Percentiles rank a stretch among this genome's conserved stretches.
phyloP scores from a whole-genome alignment of 345 rosid species.

The Aurinia saxatilis region DNA sequence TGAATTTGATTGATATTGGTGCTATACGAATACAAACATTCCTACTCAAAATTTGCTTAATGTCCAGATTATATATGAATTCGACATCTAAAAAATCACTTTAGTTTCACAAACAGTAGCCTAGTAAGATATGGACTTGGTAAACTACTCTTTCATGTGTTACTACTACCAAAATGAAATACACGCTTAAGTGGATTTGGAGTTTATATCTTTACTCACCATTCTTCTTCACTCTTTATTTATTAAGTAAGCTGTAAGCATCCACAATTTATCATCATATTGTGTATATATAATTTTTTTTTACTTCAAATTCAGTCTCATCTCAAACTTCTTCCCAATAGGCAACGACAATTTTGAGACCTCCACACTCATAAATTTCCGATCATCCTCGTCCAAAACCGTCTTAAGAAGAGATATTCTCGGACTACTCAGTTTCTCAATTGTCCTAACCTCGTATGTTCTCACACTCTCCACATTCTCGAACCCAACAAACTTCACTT shows the following conservation, averaged over 20 bases:
- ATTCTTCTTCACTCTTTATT: slow-evolving; percentile 2
- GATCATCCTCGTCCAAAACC: slow-evolving; percentile 2
- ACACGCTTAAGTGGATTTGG: too few species aligned
- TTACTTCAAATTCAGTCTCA: slow-evolving; percentile 26
- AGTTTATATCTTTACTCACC: not conserved
- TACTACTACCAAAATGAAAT: not conserved
- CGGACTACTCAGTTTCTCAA: not conserved
- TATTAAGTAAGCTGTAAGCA: not conserved
- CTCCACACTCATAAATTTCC: slow-evolving; percentile 29
- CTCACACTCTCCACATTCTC: slow-evolving; percentile 11
- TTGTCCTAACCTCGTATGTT: slow-evolving; percentile 22
- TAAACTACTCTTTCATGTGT: too few species aligned
- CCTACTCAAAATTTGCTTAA: too few species aligned
- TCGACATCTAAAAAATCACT: too few species aligned
- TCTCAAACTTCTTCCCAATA: slow-evolving; percentile 38
- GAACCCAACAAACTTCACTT: slow-evolving; percentile 49
- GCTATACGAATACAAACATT: too few species aligned
- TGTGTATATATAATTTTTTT: not conserved
- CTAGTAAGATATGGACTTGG: too few species aligned
- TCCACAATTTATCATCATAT: not conserved
- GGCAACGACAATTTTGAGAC: slow-evolving; percentile 25
- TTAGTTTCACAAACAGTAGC: too few species aligned
- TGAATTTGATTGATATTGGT: too few species aligned
- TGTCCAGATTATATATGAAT: too few species aligned
- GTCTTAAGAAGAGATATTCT: slow-evolving; percentile 16